Evolutionary conservation across 108 stramenopile species (phyloP), one percentile per base, ranked within the genome.

Genomic region (Mayamaea pseudoterrestris): DNA sequence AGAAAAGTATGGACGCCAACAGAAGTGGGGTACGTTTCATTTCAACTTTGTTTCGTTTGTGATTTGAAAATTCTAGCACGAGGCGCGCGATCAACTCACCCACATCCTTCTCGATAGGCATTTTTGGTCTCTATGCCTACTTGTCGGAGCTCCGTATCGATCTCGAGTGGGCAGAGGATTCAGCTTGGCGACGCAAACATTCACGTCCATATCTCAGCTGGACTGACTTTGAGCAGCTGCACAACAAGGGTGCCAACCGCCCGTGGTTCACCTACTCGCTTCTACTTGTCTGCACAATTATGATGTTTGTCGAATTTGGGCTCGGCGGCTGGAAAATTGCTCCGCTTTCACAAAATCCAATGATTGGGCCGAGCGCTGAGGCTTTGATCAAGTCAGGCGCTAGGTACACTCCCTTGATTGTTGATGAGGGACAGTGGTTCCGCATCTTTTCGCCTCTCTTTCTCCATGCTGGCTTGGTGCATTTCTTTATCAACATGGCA

Each of bases 391-490:
- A 66, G 11, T 47, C 76, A 54, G 96, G 96, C 5, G 96, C 96
- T 30, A 84, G 87, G 35, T 54, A 86, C 20, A 78, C 89, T 1
- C 40, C 65, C 27, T 43, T 80, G 5, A 94, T 97, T 55, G 83
- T 97, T 24, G 67, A 88, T 26, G 62, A 73, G 35, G 82, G 80
- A 28, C 78, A 95, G 50, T 88, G 83, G 76, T 95, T 63, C 50
- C 63, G 93, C 20, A 50, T 97, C 13, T 67, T 93, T 45, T 76
- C 83, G 17, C 78, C 96, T 3, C 83, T 94, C 69, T 69, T 95
- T 11, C 73, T 98, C 29, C 96, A 98, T 65, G 94, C 92, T 0
- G 96, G 96, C 2, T 27, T 98, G 30, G 67, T 98, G 7, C 96
- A 98, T 53, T 89, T 83, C 47, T 8, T 95, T n/a, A 64, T 92